Percentiles rank a stretch among this genome's conserved stretches.
phyloP scores from a whole-genome alignment of 2,329 filamentous ascomycete genomes.

The Xenosphaeropsis pyriputrescens region DNA sequence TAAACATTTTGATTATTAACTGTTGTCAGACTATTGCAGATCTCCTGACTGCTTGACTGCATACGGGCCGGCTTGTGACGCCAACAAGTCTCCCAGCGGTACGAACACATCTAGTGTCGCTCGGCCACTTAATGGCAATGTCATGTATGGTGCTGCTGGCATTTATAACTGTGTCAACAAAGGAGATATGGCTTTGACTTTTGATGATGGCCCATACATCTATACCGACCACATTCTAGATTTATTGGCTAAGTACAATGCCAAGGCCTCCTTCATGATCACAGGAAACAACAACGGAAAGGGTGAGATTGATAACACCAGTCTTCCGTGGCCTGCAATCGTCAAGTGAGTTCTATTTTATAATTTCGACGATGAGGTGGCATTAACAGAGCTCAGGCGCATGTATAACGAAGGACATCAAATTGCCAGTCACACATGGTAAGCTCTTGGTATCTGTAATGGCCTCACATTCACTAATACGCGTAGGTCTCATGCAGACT shows the following conservation, averaged over 20 bases:
- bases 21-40: slow-evolving; percentile 31
- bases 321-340: neutral
- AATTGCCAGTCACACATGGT: slow-evolving; percentile 41
- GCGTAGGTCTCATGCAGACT: slow-evolving; percentile 25
- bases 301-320: slow-evolving; percentile 25
- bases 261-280: slow-evolving; percentile 45
- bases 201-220: slow-evolving; percentile 49
- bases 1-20: neutral
- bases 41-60: slow-evolving; percentile 46
- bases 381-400: slow-evolving; percentile 2
- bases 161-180: slow-evolving; percentile 39
- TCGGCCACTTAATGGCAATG: slow-evolving; percentile 32
- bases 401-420: slow-evolving; percentile 36
- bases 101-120: slow-evolving; percentile 33
- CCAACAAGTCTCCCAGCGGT: slow-evolving; percentile 36
- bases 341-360: neutral
- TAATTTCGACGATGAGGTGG: no score
- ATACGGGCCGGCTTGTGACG: slow-evolving; percentile 44
- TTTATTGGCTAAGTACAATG: slow-evolving; percentile 40
- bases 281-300: slow-evolving; percentile 1
- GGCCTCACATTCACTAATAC: no score
- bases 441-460: no score
- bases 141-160: slow-evolving; percentile 39
- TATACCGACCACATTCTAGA: slow-evolving; percentile 49
- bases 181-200: slow-evolving; percentile 50